These are phyloP conservation scores for Scedosporium dehoogii DNA, from an alignment of 2,329 filamentous ascomycete species.

Conservation along the genomic window DNA sequence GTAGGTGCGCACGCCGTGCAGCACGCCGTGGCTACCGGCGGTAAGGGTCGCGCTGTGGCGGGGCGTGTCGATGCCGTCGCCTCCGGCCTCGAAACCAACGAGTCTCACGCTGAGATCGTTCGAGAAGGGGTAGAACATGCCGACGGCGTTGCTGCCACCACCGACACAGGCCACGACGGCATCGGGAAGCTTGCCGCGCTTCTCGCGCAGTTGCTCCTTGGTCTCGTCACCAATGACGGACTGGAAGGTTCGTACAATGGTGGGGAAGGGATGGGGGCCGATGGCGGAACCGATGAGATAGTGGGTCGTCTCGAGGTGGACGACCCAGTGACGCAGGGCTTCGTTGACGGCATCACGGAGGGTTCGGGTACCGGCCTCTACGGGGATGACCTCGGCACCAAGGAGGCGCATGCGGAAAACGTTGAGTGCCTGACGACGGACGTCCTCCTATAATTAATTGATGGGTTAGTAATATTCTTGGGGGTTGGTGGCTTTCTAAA, in stretches of 20 bases:
- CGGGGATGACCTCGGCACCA: constrained; percentile 83
- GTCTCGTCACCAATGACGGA: constrained; percentile 93
- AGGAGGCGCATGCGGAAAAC: constrained; percentile 98
- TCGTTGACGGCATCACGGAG: constrained; percentile 90
- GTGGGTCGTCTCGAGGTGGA: constrained; percentile 85
- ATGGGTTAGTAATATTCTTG: too few relatives aligned
- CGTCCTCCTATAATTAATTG: constrained; percentile 51
- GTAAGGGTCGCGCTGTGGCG: constrained; percentile 83
- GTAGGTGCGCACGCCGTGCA: constrained; percentile 94
- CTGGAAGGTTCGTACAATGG: constrained; percentile 95
- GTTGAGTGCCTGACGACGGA: constrained; percentile 89
- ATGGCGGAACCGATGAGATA: constrained; percentile 98
- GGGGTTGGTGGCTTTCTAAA: too few relatives aligned
- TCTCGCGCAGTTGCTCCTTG: constrained; percentile 78
- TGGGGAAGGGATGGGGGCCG: constrained; percentile 94
- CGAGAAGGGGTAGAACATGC: constrained; percentile 97
- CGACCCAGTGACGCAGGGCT: constrained; percentile 87
- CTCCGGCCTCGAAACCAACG: constrained; percentile 88
- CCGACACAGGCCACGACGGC: constrained; percentile 95
- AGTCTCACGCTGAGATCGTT: constrained; percentile 78
- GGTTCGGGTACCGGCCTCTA: constrained; percentile 80
- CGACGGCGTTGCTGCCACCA: constrained; percentile 86
- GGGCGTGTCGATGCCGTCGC: constrained; percentile 78
- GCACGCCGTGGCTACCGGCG: constrained; percentile 79
- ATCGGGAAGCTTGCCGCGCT: constrained; percentile 82